Base-by-base conservation (phyloP, 305 asterid genomes). In the Fraxinus nigra region DNA sequence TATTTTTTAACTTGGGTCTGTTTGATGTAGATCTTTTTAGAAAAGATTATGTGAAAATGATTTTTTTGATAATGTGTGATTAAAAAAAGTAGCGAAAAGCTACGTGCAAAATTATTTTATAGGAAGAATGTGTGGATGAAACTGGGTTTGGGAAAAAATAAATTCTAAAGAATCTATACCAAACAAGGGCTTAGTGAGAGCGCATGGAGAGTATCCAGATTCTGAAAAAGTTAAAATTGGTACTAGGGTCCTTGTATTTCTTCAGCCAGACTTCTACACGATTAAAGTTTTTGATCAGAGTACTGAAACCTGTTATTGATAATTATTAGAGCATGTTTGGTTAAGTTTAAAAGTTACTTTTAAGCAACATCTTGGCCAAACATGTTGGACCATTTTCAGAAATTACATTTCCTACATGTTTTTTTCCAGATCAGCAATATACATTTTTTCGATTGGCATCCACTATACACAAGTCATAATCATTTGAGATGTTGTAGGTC, bases 401-500 rank as follows among this genome's bases (percentile, higher is more conserved):
- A 59, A 18, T 59, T 5, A 59, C 5, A n/a, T 16, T 54, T 54
- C n/a, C 22, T 6, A 54, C 1, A 40, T 54, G 33, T 56, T 51
- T 14, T 13, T 48, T 14, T 1, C 20, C 2, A 51, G 61, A 51
- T 51, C 61, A 14, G 61, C 26, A 11, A 51, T 37, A 24, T 16
- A 34, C 26, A 30, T 33, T 10, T 16, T 38, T 18, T 46, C 14
- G 14, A 65, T 14, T 20, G 28, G 69, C 69, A 59, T 59, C 69
- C 61, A 20, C 28, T 59, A 20, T 59, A 59, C 20, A 59, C 13
- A 20, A 59, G 69, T 59, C 69, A 59, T 20, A 10, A 59, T 20
- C 69, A 59, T 59, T 59, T 59, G 69, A 59, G 69, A 59, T 37
- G 2, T 69, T 79, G 80, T 87, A 89, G 90, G 84, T 37, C 61